Base-by-base conservation (phyloP, 2,329 filamentous ascomycete species). In the Cladosporium sp. region DNA sequence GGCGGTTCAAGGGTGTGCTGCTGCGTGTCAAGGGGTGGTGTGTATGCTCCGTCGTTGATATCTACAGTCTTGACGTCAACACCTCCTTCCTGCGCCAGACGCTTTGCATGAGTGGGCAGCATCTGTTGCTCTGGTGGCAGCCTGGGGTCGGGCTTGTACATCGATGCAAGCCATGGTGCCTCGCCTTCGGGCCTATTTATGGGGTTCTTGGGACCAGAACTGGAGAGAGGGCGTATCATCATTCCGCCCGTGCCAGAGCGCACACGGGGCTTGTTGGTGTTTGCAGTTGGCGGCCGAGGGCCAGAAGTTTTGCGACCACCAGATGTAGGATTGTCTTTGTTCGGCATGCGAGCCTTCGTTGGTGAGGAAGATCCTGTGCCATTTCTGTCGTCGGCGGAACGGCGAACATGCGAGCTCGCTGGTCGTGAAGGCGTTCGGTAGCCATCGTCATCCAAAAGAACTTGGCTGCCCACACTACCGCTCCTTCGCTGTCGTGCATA, bases 51-150 rank as follows among this genome's bases (percentile, higher is more conserved):
- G 6, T 63, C 60, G 23, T 63, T 3, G 11, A 34, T 63, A n/a
- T 53, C 43, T 23, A 87, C 91, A 68, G 92, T 91, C 69, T 91
- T 92, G 68, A 93, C 93, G 77, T 97, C 92, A 71, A 89, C 91
- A 78, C 96, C 93, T 93, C 93, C 97, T 77, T 97, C 93, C 80
- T 97, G 94, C 77, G 95, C 91, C 77, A 98, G 85, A 64, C 92
- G 86, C 73, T 90, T 92, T 14, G 95, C 95, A 68, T 98, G 93
- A 0, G 95, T 98, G 0, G 95, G 95, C 13, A 99, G 87, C 62
- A 99, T 88, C 76, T 99, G 95, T 77, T 99, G 91, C 68, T 99
- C 95, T 0, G 93, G 95, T 6, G 95, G 95, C 36, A 99, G 83
- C 67, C 93, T 89, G 32, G 95, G 95, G 75, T 99, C 95, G 0